phyloP scores from a whole-genome alignment of 192 early-diverging fungal genomes.

The Coemansia erecta region DNA sequence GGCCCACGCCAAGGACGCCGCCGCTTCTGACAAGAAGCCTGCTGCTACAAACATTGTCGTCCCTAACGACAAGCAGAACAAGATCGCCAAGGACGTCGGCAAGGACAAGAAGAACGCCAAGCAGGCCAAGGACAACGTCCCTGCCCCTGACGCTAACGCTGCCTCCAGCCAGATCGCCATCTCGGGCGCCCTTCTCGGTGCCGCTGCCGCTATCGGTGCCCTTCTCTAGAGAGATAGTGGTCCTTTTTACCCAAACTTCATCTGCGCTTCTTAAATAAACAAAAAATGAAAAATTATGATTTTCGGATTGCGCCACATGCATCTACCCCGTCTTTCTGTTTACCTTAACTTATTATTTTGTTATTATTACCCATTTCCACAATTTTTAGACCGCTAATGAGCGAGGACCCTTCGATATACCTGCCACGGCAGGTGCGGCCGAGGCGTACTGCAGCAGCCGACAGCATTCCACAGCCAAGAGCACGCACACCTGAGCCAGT shows the following conservation, averaged over 20 bases:
- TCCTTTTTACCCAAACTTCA: background rate
- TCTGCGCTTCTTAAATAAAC: background rate
- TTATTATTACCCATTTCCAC: slow-evolving; percentile 9
- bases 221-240: slow-evolving; percentile 15
- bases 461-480: no score
- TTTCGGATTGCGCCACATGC: background rate
- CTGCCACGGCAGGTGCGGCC: slow-evolving; percentile 43
- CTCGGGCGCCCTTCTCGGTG: slow-evolving; percentile 41
- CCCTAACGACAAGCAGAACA: slow-evolving; percentile 4
- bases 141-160: slow-evolving; percentile 29
- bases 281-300: background rate
- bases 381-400: slow-evolving; percentile 15
- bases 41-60: background rate
- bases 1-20: slow-evolving; percentile 8
- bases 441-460: background rate
- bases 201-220: slow-evolving; percentile 33
- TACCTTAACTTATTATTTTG: background rate
- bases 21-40: slow-evolving; percentile 8
- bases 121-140: slow-evolving; percentile 25
- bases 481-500: no score
- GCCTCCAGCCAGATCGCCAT: slow-evolving; percentile 42
- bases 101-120: slow-evolving; percentile 20
- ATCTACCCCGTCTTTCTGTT: slow-evolving; percentile 3
- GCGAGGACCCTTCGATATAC: slow-evolving; percentile 42
- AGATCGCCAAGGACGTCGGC: slow-evolving; percentile 19